These are phyloP conservation scores for Vararia minispora DNA, from an alignment of 768 basidiomycete species.

Conservation along the genomic window DNA sequence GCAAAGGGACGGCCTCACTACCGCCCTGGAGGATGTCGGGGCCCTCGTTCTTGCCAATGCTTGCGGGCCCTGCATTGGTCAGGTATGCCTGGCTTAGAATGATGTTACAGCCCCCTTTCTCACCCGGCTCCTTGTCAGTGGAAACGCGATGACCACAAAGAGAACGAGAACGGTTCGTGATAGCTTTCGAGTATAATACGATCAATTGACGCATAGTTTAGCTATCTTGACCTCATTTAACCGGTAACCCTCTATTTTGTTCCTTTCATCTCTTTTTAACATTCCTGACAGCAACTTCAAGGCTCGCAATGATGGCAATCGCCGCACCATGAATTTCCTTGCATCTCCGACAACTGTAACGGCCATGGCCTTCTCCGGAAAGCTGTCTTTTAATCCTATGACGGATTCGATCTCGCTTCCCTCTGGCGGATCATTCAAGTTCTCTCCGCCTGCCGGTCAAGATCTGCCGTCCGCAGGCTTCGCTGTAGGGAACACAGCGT, in stretches of 20 bases:
- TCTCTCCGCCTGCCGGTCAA: conserved; percentile 73
- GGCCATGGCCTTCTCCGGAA: conserved; percentile 94
- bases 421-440: conserved; percentile 73
- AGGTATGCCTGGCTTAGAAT: conserved; percentile 32
- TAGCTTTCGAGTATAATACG: background rate
- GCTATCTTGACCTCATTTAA: conserved; percentile 98
- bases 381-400: conserved; percentile 87
- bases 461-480: conserved; percentile 82
- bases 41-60: conserved; percentile 94
- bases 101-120: conserved; percentile 1
- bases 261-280: background rate
- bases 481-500: conserved; percentile 56
- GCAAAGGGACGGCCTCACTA: conserved; percentile 85
- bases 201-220: conserved; percentile 21
- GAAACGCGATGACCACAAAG: conserved; percentile 84
- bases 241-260: conserved; percentile 36
- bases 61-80: conserved; percentile 97
- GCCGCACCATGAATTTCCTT: conserved; percentile 93
- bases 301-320: conserved; percentile 94
- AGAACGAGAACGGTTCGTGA: conserved; percentile 77
- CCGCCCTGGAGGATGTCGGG: conserved; percentile 77
- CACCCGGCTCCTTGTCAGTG: conserved; percentile 37
- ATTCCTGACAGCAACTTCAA: conserved; percentile 54
- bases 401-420: conserved; percentile 60
- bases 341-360: conserved; percentile 96